Evolutionary conservation across 2,329 filamentous ascomycete genomes (phyloP).

Genomic region (Simplicillium sp.): DNA sequence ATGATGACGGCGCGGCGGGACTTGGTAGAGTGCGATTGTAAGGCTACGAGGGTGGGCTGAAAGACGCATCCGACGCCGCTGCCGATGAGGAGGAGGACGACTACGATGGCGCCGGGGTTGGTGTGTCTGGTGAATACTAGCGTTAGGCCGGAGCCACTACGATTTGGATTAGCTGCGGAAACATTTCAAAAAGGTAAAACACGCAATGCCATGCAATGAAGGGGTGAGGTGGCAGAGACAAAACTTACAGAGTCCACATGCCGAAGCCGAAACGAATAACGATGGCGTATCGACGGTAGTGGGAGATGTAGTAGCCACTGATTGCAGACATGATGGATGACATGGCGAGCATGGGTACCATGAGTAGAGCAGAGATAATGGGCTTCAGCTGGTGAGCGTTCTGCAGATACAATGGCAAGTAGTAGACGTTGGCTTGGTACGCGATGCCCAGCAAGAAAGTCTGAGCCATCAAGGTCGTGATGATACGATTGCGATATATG

Average conservation of each 20-base stretch:
- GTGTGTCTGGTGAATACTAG: conserved; percentile 37
- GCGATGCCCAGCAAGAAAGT: neutral
- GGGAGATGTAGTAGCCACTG: conserved; percentile 48
- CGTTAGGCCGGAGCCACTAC: conserved; percentile 38
- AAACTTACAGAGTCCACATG: conserved; percentile 22
- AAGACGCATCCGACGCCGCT: conserved; percentile 25
- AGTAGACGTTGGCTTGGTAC: neutral
- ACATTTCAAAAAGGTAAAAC: too few relatives aligned
- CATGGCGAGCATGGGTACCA: conserved; percentile 1
- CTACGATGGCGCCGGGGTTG: conserved; percentile 23
- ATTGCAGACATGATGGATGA: neutral
- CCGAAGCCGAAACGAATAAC: conserved; percentile 38
- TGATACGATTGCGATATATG: too few relatives aligned
- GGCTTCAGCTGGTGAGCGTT: neutral
- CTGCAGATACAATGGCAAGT: neutral
- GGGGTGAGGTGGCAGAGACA: neutral
- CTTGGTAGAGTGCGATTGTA: neutral
- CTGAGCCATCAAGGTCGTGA: neutral
- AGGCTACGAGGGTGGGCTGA: neutral
- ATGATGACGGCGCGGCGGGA: neutral
- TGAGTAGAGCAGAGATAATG: neutral
- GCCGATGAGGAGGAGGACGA: neutral
- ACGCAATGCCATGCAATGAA: too few relatives aligned
- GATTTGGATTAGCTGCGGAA: neutral
- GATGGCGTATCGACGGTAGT: conserved; percentile 46